phyloP scores from a whole-genome alignment of 805 yeast species.

The Pachysolen tannophilus region DNA sequence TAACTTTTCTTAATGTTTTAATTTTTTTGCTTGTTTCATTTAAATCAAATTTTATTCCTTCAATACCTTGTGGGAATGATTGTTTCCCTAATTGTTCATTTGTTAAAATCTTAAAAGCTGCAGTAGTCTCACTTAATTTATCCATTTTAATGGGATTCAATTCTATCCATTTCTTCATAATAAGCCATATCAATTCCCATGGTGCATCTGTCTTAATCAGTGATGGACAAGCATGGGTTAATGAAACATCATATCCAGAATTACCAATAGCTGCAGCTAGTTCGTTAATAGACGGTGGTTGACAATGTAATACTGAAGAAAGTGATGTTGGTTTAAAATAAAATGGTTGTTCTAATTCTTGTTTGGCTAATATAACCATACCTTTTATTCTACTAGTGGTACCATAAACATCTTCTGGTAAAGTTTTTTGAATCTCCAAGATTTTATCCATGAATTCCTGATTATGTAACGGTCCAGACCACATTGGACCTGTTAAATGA shows the following conservation, averaged over 20 bases:
- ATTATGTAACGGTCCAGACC: constrained; percentile 77
- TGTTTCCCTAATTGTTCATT: constrained; percentile 27
- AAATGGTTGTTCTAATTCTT: constrained; percentile 66
- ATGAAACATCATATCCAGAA: constrained; percentile 71
- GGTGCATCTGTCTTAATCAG: constrained; percentile 89
- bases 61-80: constrained; percentile 13
- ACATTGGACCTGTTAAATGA: constrained; percentile 95
- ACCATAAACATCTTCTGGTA: constrained; percentile 54
- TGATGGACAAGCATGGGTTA: constrained; percentile 84
- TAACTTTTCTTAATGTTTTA: constrained; percentile 58
- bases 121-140: constrained; percentile 39
- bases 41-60: constrained; percentile 39
- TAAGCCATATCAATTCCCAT: constrained; percentile 68
- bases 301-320: constrained; percentile 68
- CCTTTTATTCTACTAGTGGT: constrained; percentile 85
- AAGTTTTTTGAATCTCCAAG: constrained; percentile 41
- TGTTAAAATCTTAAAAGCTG: constrained; percentile 51
- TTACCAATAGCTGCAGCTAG: constrained; percentile 78
- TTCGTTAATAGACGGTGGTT: constrained; percentile 71
- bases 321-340: constrained; percentile 76
- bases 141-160: constrained; percentile 29
- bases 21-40: constrained; percentile 51
- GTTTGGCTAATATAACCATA: constrained; percentile 78
- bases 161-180: constrained; percentile 57
- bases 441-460: constrained; percentile 56